Base-by-base conservation (phyloP, 495 filamentous ascomycete genomes). In the Platismatia glauca region DNA sequence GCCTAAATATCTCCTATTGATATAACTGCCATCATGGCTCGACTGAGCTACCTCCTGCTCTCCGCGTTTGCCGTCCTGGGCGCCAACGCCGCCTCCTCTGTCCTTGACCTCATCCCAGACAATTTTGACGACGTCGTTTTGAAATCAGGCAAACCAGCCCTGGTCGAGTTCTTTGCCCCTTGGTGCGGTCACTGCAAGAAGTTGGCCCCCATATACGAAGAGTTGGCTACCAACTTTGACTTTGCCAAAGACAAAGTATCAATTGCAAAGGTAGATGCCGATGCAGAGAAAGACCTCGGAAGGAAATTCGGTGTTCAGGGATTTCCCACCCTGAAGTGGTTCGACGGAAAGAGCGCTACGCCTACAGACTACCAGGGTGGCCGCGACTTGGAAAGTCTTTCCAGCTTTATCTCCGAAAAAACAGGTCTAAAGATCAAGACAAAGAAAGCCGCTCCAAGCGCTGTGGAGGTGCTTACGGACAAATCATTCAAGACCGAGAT, bases 141-240 rank as follows among this genome's bases (percentile, higher is more conserved):
- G 38, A 81, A 94, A 70, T 91, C 89, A 60, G 90, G 90, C 72
- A 97, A 96, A 79, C 95, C 95, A 35, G 91, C 95, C 0, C 84
- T 98, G 41, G 94, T 98, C 64, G 94, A 98, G 73, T 98, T 98
- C 82, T 98, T 97, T 75, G 94, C 94, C 55, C 94, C 94, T 62
- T 98, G 94, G 94, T 98, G 95, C 75, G 95, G 95, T 55, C 90
- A 98, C 82, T 98, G 94, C 89, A 97, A 97, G 81, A 96, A 77
- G 64, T 88, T 98, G 13, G 95, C 92, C 27, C 94, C 94, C 46
- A 78, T 94, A 59, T 98, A 94, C 74, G 94, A 98, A 74, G 89
- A 98, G 74, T 84, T 98, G n/a, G 93, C 85, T 58, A 73, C 80
- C 39, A 77, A 76, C 58, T 91, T 89, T 72, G 84, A 85, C 44